Base-by-base conservation (phyloP, 2,329 filamentous ascomycete genomes). In the Emmonsiellopsis sp. region DNA sequence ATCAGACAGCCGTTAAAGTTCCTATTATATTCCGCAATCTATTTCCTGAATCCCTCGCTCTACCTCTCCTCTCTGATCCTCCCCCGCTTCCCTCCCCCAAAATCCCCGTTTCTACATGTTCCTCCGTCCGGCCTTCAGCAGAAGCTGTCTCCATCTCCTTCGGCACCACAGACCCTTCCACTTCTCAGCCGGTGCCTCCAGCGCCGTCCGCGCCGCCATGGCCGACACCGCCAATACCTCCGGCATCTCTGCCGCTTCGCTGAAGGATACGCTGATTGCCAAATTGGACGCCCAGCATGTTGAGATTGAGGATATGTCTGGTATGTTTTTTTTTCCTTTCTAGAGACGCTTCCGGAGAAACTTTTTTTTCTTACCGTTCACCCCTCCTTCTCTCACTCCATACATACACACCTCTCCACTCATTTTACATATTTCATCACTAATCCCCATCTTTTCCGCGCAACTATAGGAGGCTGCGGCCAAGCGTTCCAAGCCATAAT, bases 261-360 rank as follows among this genome's bases (percentile, higher is more conserved):
- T 97, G 52, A 83, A 80, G 65, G 74, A 75, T 43, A 87, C 85
- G 55, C 79, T 96, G 61, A 79, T 77, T 38, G 76, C 85, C 62
- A 82, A 84, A 59, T 77, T 96, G 52, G 78, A 82, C 54, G 89
- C 90, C 20, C 78, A 79, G 31, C 82, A 94, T 73, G 89, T 95
- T 58, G 85, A 93, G 64, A 89, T 96, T 62, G 86, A 88, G 59
- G 92, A 97, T 73, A 83, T 95, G 77, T 95, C 90, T 59, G 92
- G 91, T 95, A 80, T 55, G 76, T 67, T 31, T 8, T 6, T 2
- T 37, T 20, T 16, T 26, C 11, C 45, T 4, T 35, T 20, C n/a
- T 9, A 37, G n/a, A 48, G 13, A 10, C 16, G 9, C 35, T 9
- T n/a, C 9, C 35, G 35, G 35, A 9, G 35, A n/a, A 38, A n/a